These are phyloP conservation scores for Capsicum pubescens DNA, from an alignment of 257 asterid genomes.

Conservation along the genomic window DNA sequence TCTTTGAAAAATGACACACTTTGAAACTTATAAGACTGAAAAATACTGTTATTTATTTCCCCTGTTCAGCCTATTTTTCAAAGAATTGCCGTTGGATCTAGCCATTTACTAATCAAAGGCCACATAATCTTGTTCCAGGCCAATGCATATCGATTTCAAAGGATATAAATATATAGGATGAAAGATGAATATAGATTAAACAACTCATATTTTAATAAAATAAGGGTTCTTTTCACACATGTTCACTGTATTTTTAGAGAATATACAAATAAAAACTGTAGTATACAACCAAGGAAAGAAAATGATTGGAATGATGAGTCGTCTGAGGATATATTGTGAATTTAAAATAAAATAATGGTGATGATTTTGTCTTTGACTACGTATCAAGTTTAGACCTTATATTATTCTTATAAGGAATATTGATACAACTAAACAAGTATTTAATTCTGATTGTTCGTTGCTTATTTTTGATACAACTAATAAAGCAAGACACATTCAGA, in stretches of 20 bases:
- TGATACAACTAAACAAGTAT: neutral
- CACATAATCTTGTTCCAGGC: neutral
- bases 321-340: neutral
- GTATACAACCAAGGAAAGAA: neutral
- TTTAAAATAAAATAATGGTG: neutral
- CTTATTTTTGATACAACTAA: too few relatives aligned
- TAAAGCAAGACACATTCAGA: too few relatives aligned
- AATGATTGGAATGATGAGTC: neutral
- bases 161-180: neutral
- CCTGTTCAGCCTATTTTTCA: neutral
- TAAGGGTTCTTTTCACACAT: conserved; percentile 5
- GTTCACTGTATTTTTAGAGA: neutral
- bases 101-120: neutral
- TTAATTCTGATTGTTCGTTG: too few relatives aligned
- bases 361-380: neutral
- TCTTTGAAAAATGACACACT: conserved; percentile 7
- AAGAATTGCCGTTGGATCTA: neutral
- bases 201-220: conserved; percentile 6
- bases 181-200: neutral
- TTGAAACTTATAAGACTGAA: neutral
- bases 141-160: neutral
- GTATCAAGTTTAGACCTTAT: neutral
- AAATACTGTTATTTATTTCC: neutral
- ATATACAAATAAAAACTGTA: neutral
- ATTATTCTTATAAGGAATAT: neutral